Conservation (phyloP, 805 yeast species). For the Yarrowia hollandica region DNA sequence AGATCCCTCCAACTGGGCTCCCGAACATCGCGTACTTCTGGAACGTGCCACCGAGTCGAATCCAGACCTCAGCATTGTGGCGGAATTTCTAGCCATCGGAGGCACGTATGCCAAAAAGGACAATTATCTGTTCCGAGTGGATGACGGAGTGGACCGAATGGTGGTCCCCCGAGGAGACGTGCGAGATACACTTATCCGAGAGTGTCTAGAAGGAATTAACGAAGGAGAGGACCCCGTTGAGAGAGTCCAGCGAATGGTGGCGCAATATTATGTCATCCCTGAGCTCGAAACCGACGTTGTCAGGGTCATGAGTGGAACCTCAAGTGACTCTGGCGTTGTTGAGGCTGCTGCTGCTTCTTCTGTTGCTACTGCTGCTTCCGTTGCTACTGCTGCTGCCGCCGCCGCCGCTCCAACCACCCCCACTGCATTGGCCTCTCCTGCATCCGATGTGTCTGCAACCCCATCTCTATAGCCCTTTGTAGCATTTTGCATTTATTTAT, state of each 20-base stretch:
- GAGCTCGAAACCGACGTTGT: slow-evolving; percentile 6
- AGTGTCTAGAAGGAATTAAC: slow-evolving; percentile 13
- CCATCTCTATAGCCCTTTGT: slow-evolving; percentile 2
- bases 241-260: slow-evolving; percentile 15
- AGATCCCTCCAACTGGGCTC: not conserved
- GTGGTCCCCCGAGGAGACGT: slow-evolving; percentile 19
- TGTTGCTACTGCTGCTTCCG: not conserved
- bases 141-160: slow-evolving; percentile 14
- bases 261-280: slow-evolving; percentile 18
- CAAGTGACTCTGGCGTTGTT: too few species aligned
- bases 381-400: too few species aligned
- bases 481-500: slow-evolving; percentile 2
- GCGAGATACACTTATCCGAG: slow-evolving; percentile 4
- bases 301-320: slow-evolving; percentile 23
- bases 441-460: not conserved
- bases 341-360: not conserved
- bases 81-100: slow-evolving; percentile 18
- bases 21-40: not conserved
- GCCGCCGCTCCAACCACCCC: too few species aligned
- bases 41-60: slow-evolving; percentile 19
- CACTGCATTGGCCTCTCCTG: too few species aligned
- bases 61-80: slow-evolving; percentile 16
- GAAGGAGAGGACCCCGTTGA: slow-evolving; percentile 21
- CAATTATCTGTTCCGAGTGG: slow-evolving; percentile 21
- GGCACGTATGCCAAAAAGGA: slow-evolving; percentile 24